Base-by-base conservation (phyloP, 2,329 filamentous ascomycete species). In the Dactylella cylindrospora region DNA sequence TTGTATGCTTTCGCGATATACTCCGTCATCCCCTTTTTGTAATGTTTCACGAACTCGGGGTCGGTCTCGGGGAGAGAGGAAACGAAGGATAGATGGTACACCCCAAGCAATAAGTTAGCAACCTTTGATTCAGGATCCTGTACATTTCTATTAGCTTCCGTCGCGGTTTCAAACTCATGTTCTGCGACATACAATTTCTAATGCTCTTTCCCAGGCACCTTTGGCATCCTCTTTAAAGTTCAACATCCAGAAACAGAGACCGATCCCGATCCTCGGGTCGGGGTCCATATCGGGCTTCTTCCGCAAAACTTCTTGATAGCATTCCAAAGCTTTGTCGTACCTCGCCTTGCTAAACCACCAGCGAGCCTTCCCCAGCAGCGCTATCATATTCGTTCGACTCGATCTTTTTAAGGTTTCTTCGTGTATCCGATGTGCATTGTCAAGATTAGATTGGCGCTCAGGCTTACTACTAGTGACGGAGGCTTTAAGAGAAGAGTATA, bases 161-260 rank as follows among this genome's bases (percentile, higher is more conserved):
- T 26, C 33, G n/a, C 5, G 13, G 13, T 26, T 20, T 39, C 26
- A 2, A 32, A n/a, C 4, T 52, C 10, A 4, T 22, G 13, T n/a
- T n/a, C n/a, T n/a, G n/a, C 28, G 13, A 9, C 32, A 12, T 64
- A 64, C 59, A 26, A 64, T 80, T 71, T 94, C 88, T 22, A 96
- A 75, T 9, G 86, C 84, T 65, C 93, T 80, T 71, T 95, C 86
- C 93, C 93, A 98, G 9, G 93, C 91, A 40, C 79, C 77, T 71
- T 88, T 91, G 5, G 94, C 93, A 69, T 95, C 89, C 26, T 95
- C 88, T 73, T 94, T 96, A 77, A 88, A 90, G 8, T 90, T 90
- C 22, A 98, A 79, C 73, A 95, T 88, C 93, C 94, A 98, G 72
- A 96, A 85, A 76, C 93, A 98, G 73, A 89, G 93, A 38, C 93